These are phyloP conservation scores for Panaeolus cyanescens DNA, from an alignment of 768 basidiomycete genomes.

Conservation along the genomic window DNA sequence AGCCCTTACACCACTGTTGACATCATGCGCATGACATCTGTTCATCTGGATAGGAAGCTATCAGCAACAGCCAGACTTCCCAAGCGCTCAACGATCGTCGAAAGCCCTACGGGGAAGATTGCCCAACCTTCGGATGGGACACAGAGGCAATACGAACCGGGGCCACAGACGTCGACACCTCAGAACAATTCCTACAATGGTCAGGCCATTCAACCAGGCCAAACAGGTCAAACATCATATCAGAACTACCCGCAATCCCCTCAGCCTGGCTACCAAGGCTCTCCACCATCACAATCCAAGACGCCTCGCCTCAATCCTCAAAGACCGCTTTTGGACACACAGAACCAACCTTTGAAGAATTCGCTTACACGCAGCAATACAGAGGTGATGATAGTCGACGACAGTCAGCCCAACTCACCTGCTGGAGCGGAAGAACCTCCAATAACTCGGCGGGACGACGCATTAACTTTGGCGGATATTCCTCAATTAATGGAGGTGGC, in stretches of 20 bases:
- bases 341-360: slow-evolving; percentile 61
- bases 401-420: slow-evolving; percentile 73
- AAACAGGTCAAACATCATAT: slow-evolving; percentile 16
- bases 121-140: slow-evolving; percentile 70
- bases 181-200: slow-evolving; percentile 23
- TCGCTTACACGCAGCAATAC: slow-evolving; percentile 79
- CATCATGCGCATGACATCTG: slow-evolving; percentile 93
- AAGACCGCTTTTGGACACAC: slow-evolving; percentile 42
- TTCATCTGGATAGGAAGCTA: slow-evolving; percentile 92
- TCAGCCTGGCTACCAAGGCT: slow-evolving; percentile 24
- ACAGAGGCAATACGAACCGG: slow-evolving; percentile 24
- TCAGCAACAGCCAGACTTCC: slow-evolving; percentile 92
- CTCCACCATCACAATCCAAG: slow-evolving; percentile 22
- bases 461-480: slow-evolving; percentile 92
- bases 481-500: slow-evolving; percentile 92
- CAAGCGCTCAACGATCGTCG: slow-evolving; percentile 93
- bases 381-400: slow-evolving; percentile 88
- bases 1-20: slow-evolving; percentile 87
- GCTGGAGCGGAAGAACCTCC: slow-evolving; percentile 48
- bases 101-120: slow-evolving; percentile 88
- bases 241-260: slow-evolving; percentile 32
- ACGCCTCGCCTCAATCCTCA: slow-evolving; percentile 39
- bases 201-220: slow-evolving; percentile 30
- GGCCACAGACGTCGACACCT: slow-evolving; percentile 17
- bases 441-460: slow-evolving; percentile 59